Evolutionary conservation across 2,329 filamentous ascomycete genomes (phyloP), one percentile per base, ranked within the genome.

Genomic region (Coleophoma cylindrospora): DNA sequence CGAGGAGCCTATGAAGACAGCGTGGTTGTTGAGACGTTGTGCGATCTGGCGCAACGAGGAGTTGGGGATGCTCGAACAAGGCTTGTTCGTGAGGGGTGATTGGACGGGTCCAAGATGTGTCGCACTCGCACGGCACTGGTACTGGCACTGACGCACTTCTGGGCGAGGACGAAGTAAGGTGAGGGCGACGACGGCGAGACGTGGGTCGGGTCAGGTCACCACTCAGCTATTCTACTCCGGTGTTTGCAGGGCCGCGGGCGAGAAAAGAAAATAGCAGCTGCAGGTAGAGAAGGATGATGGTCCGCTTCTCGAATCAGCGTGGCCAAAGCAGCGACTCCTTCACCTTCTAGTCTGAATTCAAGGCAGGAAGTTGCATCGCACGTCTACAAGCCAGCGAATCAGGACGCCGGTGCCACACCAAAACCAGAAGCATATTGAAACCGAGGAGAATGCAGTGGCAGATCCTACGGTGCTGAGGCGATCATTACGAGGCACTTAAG

Each of bases 11-110:
- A 3, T 27, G 9, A 27, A 27, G 27, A 27, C 27, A 10, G 5
- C 21, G 37, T 12, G 22, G 2, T 41, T 21, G 41, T 33, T 34
- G 46, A 48, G 32, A 15, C 10, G n/a, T 32, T 36, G 13, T 48
- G 37, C 21, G 27, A 33, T 48, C 46, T 48, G 46, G 37, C 46
- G 46, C 46, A 48, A 41, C 41, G 37, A 40, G 37, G 36, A 40
- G 21, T 44, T 22, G 11, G 27, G 27, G 32, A 27, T 21, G 21
- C 32, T 44, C 41, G 32, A 13, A 15, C 27, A 27, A n/a, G 22
- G 15, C 41, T 44, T n/a, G n/a, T 27, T 44, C 15, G 41, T n/a
- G 41, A 13, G 27, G 27, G 41, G 19, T 13, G 40, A 17, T 21
- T 17, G 19, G 40, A 41, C 40, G 14, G 19, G 12, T 19, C 17